Evolutionary conservation across 148 eudicot genomes (phyloP).

Genomic region (Camellia lanceoleosa): DNA sequence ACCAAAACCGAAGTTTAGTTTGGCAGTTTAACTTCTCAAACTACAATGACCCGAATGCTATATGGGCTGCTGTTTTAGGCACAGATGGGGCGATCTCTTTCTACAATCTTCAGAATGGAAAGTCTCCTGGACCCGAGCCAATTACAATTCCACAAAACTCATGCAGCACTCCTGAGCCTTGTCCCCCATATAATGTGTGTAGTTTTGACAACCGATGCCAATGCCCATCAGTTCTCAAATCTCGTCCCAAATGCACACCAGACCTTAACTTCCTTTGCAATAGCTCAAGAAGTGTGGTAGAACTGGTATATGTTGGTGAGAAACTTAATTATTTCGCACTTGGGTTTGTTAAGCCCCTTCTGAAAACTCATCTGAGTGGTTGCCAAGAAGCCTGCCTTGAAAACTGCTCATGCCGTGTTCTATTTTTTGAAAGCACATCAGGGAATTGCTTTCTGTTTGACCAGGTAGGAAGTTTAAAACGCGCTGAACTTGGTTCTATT

Average conservation of each 20-base stretch:
- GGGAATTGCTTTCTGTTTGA: slow-evolving; percentile 1
- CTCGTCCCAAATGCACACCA: slow-evolving; percentile 5
- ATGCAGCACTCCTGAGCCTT: slow-evolving; percentile 16
- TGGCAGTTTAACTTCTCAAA: slow-evolving; percentile 17
- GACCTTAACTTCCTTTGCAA: background rate
- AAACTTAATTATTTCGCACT: background rate
- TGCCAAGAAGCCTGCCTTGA: background rate
- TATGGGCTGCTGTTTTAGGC: slow-evolving; percentile 16
- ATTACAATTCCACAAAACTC: slow-evolving; percentile 2
- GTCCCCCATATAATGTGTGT: slow-evolving; percentile 15
- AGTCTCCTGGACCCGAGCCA: background rate
- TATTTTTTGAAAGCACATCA: background rate
- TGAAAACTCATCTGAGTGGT: background rate
- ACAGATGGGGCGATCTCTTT: slow-evolving; percentile 14
- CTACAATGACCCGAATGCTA: background rate
- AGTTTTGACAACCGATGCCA: slow-evolving; percentile 19
- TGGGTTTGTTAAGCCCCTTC: background rate
- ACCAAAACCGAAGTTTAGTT: slow-evolving; percentile 9
- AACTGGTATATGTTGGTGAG: background rate
- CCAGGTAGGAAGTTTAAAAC: slow-evolving; percentile 18
- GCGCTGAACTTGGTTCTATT: background rate
- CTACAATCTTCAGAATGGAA: slow-evolving; percentile 12
- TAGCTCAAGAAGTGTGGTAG: background rate
- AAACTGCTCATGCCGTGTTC: background rate
- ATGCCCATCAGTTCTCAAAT: slow-evolving; percentile 13